A percentile compares a stretch with the other conserved stretches of the same genome.
Conservation (phyloP, 2,329 filamentous ascomycete species). For the Neospermospora avenae region DNA sequence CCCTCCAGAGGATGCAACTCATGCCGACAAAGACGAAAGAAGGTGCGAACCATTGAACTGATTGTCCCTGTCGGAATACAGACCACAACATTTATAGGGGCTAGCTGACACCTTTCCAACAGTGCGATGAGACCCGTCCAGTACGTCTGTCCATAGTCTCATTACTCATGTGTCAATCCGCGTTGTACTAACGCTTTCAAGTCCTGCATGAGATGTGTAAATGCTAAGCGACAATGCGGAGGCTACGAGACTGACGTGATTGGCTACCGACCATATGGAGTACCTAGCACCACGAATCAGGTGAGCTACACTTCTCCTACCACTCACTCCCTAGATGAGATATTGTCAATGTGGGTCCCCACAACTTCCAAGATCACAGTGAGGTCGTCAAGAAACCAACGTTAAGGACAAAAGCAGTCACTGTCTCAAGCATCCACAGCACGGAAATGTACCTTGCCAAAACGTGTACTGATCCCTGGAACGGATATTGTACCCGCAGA, state of each 20-base stretch:
- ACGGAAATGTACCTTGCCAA: constrained; percentile 26
- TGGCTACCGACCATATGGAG: constrained; percentile 7
- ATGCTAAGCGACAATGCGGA: constrained; percentile 22
- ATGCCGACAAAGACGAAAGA: constrained; percentile 25
- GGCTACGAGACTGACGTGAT: constrained; percentile 15
- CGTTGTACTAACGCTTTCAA: constrained; percentile 5
- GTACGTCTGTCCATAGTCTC: constrained; percentile 12
- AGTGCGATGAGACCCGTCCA: constrained; percentile 28
- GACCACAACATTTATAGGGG: background rate
- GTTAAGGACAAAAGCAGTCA: background rate
- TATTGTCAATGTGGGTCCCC: too few relatives aligned
- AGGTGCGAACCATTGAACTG: constrained; percentile 13
- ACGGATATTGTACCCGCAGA: constrained; percentile 23
- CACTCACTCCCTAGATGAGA: too few relatives aligned
- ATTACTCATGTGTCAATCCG: too few relatives aligned
- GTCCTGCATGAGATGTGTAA: constrained; percentile 27
- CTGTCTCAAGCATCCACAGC: constrained; percentile 10
- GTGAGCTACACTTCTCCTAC: background rate
- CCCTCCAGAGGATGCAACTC: constrained; percentile 28
- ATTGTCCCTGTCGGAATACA: background rate
- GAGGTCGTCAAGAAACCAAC: background rate
- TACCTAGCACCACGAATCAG: background rate
- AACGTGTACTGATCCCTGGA: constrained; percentile 20
- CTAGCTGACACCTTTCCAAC: constrained; percentile 6
- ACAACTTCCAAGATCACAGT: too few relatives aligned